Base-by-base conservation (phyloP, 768 basidiomycete species). In the Suillus americanus region DNA sequence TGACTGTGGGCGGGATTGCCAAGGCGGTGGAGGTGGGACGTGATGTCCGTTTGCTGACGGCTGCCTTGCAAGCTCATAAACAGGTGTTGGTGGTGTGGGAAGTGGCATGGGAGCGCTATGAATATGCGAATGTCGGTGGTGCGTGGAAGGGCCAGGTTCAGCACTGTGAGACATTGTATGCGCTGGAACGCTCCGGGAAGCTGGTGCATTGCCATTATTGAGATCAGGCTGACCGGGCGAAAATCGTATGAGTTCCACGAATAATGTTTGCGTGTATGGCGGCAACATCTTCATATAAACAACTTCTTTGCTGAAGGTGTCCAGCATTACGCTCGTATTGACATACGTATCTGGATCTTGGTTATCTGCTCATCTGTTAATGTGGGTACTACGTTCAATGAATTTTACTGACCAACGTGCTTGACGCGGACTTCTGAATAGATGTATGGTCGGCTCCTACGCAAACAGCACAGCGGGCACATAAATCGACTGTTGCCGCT, bases 401-500 rank as follows among this genome's bases (percentile, higher is more conserved):
- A 54, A 67, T 60, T 62, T 62, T 54, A 80, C 83, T 38, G 65
- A 89, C 89, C 82, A 23, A 83, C 76, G 67, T 89, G 84, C 66
- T 84, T 84, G 9, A 94, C 89, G 46, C 92, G 85, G 25, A 94
- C 84, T 69, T 94, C 90, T 1, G 91, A 90, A 71, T 87, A 89
- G 33, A 83, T 83, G 70, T 94, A 95, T 7, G 78, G 75, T 65
- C 83, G 83, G 65, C 87, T 89, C 79, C 90, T 92, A 60, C 90
- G 85, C 68, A 93, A 74, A 74, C 88, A 89, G 72, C 93, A 94
- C 23, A 94, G 74, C 0, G 92, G 92, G 70, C 93, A 94, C 65
- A 81, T 81, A 77, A 89, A 91, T n/a, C 77, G 75, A 60, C 67
- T 74, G 65, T 68, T 71, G 70, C 69, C 67, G 71, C 65, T 74